Conservation (phyloP, 73 alveolate genomes). For the Paramecium sonneborni region DNA sequence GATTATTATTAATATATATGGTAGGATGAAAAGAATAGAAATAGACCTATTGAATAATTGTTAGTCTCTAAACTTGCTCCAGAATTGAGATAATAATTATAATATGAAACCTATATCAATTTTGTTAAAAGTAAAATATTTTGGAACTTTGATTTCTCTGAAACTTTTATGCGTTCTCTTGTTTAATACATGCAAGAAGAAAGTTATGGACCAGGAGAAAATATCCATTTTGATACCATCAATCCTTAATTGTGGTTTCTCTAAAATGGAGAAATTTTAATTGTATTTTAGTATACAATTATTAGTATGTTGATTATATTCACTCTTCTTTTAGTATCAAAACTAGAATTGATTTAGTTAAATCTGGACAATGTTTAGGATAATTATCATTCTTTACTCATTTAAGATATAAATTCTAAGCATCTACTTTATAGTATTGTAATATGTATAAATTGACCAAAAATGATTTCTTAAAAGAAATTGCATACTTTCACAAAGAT, state of each 20-base stretch:
- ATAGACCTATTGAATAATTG: not conserved
- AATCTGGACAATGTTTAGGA: not conserved
- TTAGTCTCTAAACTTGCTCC: slow-evolving; percentile 20
- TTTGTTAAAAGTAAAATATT: not conserved
- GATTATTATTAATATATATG: slow-evolving; percentile 2
- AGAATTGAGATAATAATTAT: not conserved
- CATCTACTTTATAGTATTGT: not conserved
- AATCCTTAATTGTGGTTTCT: not conserved
- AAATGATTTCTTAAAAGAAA: not conserved
- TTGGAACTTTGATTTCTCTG: not conserved
- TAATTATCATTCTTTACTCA: not conserved
- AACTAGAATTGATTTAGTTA: not conserved
- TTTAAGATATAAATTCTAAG: not conserved
- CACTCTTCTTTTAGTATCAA: not conserved
- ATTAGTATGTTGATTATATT: not conserved
- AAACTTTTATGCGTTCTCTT: not conserved
- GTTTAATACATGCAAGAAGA: not conserved
- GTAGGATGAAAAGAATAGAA: slow-evolving; percentile 37
- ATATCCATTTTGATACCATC: not conserved
- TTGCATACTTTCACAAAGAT: not conserved
- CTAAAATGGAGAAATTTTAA: not conserved
- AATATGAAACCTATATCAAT: not conserved
- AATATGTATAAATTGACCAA: not conserved
- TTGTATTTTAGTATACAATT: not conserved
- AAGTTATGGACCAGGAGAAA: slow-evolving; percentile 41